Evolutionary conservation across 495 filamentous ascomycete genomes (phyloP).

Genomic region (Elasticomyces elasticus): DNA sequence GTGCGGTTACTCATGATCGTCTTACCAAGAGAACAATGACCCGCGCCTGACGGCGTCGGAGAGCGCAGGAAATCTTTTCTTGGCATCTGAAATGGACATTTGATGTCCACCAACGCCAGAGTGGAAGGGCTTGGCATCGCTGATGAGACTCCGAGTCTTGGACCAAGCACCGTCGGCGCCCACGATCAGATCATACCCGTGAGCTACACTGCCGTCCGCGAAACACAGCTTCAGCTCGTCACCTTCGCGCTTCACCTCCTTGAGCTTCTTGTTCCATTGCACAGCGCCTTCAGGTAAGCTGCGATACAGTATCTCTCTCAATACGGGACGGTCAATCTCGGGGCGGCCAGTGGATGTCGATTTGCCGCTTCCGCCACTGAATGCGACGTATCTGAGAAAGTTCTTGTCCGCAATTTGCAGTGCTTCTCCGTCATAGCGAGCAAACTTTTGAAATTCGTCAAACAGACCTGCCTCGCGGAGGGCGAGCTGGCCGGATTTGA

Average conservation of each 20-base stretch:
- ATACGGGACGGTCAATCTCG: slow-evolving; percentile 35
- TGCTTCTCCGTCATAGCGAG: slow-evolving; percentile 44
- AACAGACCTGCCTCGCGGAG: slow-evolving; percentile 42
- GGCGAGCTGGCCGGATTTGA: slow-evolving; percentile 41
- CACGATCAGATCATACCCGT: slow-evolving; percentile 46
- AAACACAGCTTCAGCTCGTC: slow-evolving; percentile 24
- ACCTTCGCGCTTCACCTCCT: neutral
- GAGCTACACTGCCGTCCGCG: slow-evolving; percentile 19
- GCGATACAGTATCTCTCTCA: slow-evolving; percentile 37
- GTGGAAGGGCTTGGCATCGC: slow-evolving; percentile 40
- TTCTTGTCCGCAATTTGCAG: slow-evolving; percentile 34
- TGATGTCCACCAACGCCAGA: slow-evolving; percentile 33
- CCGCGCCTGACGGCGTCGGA: slow-evolving; percentile 37
- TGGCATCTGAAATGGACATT: slow-evolving; percentile 26
- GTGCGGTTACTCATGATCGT: too few species aligned
- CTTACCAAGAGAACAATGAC: too few species aligned
- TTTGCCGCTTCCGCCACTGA: slow-evolving; percentile 3
- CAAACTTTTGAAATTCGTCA: slow-evolving; percentile 37
- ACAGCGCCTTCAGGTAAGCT: slow-evolving; percentile 32
- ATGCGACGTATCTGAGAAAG: slow-evolving; percentile 12
- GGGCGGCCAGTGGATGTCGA: slow-evolving; percentile 12
- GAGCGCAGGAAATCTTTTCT: slow-evolving; percentile 28
- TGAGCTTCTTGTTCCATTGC: slow-evolving; percentile 21
- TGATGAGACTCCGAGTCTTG: slow-evolving; percentile 40
- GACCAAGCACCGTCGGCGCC: slow-evolving; percentile 57